A percentile compares a stretch with the other conserved stretches of the same genome.
These are phyloP conservation scores for Cochlearia excelsa DNA, from an alignment of 345 rosid species.

Conservation along the genomic window DNA sequence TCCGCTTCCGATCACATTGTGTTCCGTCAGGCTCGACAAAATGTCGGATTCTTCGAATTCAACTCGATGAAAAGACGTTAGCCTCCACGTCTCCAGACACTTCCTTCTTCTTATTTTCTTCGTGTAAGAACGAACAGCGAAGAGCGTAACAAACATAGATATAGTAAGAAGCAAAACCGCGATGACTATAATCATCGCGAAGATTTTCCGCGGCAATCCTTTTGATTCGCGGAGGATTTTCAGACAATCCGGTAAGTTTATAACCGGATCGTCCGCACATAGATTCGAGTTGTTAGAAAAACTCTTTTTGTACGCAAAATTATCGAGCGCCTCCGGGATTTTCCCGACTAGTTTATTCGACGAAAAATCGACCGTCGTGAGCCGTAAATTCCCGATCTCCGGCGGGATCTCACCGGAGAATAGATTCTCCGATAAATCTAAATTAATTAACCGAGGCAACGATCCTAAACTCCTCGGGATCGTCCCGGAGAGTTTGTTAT, in stretches of 20 bases:
- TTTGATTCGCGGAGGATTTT: constrained; percentile 22
- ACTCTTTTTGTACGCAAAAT: constrained; percentile 62
- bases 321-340: constrained; percentile 53
- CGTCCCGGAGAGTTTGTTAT: constrained; percentile 61
- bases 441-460: constrained; percentile 45
- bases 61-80: constrained; percentile 76
- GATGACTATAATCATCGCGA: constrained; percentile 47
- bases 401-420: constrained; percentile 67
- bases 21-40: constrained; percentile 59
- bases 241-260: constrained; percentile 58
- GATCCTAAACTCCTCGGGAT: constrained; percentile 64
- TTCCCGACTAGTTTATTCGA: constrained; percentile 64
- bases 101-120: constrained; percentile 38
- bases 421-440: constrained; percentile 70
- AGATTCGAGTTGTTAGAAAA: constrained; percentile 68
- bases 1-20: constrained; percentile 81
- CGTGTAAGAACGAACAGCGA: constrained; percentile 45
- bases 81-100: constrained; percentile 58
- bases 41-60: constrained; percentile 61
- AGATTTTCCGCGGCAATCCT: constrained; percentile 40
- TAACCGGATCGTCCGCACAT: constrained; percentile 48
- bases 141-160: constrained; percentile 34
- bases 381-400: constrained; percentile 48
- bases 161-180: constrained; percentile 37
- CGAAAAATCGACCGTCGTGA: constrained; percentile 53